Evolutionary conservation across 2,329 filamentous ascomycete species (phyloP), one percentile per base, ranked within the genome.

Genomic region (Diaporthe vexans): DNA sequence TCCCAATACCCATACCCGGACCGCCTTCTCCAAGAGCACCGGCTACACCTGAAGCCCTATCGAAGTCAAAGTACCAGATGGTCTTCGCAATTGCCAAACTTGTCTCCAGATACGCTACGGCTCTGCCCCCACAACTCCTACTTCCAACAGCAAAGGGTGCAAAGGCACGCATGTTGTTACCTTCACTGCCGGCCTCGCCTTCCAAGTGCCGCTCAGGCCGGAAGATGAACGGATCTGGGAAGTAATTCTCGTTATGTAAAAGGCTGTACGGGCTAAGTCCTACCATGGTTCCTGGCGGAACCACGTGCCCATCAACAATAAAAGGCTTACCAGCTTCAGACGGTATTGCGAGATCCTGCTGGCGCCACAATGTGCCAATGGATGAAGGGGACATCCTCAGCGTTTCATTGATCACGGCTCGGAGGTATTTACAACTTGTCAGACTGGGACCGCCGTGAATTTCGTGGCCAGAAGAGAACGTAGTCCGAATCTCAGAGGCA

Each of bases 81-180:
- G 76, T 72, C 70, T 76, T 77, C 2, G 78, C 78, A 54, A 79
- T 58, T 1, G 74, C 74, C n/a, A 79, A 74, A 52, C 76, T 76
- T n/a, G 75, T 33, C 69, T 78, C 76, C n/a, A 78, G 72, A 46
- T 78, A 73, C 1, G 79, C 79, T 59, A 81, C 76, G 11, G 73
- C 74, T 67, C 81, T 82, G 1, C 82, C 83, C 24, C 82, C 78
- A 68, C 84, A 85, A 26, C 77, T 78, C 26, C 83, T 77, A 0
- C 82, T 80, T 0, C 84, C 84, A 0, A 81, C 73, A 10, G 79
- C 81, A 70, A 85, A 85, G 1, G 84, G 80, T 10, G 73, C 63
- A 52, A 77, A 79, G 80, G 80, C 26, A 79, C 59, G 52, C 35
- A 56, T 40, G 24, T 26, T 33, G 6, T 54, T 51, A 7, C 46